These are phyloP conservation scores for Chamaecyparis obtusa DNA, from an alignment of 75 land plant species.

Conservation along the genomic window DNA sequence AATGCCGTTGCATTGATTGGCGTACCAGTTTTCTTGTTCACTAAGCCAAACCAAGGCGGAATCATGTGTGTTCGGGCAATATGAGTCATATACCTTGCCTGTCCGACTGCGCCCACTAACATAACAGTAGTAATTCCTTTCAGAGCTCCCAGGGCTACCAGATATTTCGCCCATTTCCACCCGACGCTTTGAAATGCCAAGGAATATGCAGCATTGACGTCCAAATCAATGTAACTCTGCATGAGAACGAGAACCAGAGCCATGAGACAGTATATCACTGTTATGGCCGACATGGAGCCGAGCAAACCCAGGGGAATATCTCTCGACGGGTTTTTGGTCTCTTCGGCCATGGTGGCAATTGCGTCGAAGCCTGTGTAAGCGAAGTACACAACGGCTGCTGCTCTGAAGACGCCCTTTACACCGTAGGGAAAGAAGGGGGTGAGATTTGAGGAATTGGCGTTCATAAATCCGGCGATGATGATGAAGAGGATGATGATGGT, in stretches of 20 bases:
- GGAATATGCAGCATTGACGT: slow-evolving; percentile 49
- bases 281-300: slow-evolving; percentile 54
- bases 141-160: slow-evolving; percentile 72
- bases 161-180: slow-evolving; percentile 74
- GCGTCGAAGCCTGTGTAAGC: slow-evolving; percentile 65
- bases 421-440: slow-evolving; percentile 33
- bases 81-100: slow-evolving; percentile 72
- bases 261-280: slow-evolving; percentile 57
- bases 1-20: slow-evolving; percentile 64
- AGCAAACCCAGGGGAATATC: slow-evolving; percentile 65
- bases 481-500: slow-evolving; percentile 58
- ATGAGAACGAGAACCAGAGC: slow-evolving; percentile 43
- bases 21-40: slow-evolving; percentile 56
- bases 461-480: slow-evolving; percentile 54
- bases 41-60: slow-evolving; percentile 68
- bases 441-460: slow-evolving; percentile 52
- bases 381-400: slow-evolving; percentile 59
- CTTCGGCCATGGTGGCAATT: slow-evolving; percentile 76
- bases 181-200: slow-evolving; percentile 42
- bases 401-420: slow-evolving; percentile 42
- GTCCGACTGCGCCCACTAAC: slow-evolving; percentile 59
- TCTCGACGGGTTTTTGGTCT: slow-evolving; percentile 51
- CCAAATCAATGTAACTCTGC: slow-evolving; percentile 37
- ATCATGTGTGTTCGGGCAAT: slow-evolving; percentile 76
- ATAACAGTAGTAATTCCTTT: slow-evolving; percentile 68